Evolutionary conservation across 202 grass and related monocot species (phyloP).

Genomic region (Setaria viridis): DNA sequence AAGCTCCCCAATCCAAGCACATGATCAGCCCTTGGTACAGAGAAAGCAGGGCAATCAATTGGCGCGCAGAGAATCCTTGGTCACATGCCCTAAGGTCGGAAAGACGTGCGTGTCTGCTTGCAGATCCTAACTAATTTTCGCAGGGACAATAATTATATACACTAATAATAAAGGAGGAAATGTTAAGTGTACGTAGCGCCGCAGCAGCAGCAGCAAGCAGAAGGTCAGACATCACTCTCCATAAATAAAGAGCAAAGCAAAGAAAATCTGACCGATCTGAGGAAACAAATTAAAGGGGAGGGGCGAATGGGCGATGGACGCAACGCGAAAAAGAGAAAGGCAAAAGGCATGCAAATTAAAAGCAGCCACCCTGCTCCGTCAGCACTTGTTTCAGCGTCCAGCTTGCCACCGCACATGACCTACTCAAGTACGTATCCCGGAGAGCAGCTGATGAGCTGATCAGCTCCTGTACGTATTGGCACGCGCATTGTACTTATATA

Average conservation of each 20-base stretch:
- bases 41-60: neutral
- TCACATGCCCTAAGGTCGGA: neutral
- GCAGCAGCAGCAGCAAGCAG: neutral
- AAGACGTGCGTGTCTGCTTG: neutral
- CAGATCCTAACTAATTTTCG: constrained; percentile 25
- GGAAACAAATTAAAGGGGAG: constrained; percentile 11
- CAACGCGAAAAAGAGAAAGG: neutral
- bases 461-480: neutral
- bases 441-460: neutral
- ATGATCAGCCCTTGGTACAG: neutral
- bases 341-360: constrained; percentile 18
- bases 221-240: constrained; percentile 61
- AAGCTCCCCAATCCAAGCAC: neutral
- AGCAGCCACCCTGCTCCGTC: neutral
- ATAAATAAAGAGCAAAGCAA: constrained; percentile 44
- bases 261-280: neutral
- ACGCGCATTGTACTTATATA: too few relatives aligned
- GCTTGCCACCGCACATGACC: constrained; percentile 10
- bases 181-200: neutral
- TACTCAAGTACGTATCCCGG: neutral
- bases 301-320: neutral
- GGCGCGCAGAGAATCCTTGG: neutral
- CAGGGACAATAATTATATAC: neutral
- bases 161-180: too few relatives aligned
- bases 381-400: constrained; percentile 12